A percentile compares a stretch with the other conserved stretches of the same genome.
Evolutionary conservation across 345 rosid species (phyloP).

Genomic region (Angophora floribunda): DNA sequence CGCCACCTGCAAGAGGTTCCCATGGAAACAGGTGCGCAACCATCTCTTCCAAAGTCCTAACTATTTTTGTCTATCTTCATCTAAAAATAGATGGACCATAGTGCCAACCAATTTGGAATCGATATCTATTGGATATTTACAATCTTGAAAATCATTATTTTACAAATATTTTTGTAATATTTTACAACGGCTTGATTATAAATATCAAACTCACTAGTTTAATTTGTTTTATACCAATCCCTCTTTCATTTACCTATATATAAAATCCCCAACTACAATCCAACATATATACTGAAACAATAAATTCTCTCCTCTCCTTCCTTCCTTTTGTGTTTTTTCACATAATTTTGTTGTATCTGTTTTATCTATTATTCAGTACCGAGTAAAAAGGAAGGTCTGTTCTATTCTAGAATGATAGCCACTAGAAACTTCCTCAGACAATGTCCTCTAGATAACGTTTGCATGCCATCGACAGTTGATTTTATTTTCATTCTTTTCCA

Average conservation of each 20-base stretch:
- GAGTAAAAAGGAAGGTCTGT: background rate
- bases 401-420: background rate
- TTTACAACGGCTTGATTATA: no score
- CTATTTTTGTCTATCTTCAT: background rate
- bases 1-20: slow-evolving; percentile 70
- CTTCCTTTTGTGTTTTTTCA: background rate
- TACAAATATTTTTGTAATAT: background rate
- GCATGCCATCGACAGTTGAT: background rate
- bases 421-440: background rate
- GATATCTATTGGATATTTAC: no score
- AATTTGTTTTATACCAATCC: background rate
- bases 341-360: no score
- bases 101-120: no score
- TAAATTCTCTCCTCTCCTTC: background rate
- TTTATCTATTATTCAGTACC: background rate
- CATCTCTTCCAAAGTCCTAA: background rate
- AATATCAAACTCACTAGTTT: no score
- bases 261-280: background rate
- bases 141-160: no score
- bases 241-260: background rate
- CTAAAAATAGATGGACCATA: background rate
- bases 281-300: background rate
- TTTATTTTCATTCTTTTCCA: background rate
- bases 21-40: slow-evolving; percentile 50
- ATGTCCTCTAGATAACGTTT: background rate